phyloP scores from a whole-genome alignment of 2,329 filamentous ascomycete species.

The Thyridium curvatum region DNA sequence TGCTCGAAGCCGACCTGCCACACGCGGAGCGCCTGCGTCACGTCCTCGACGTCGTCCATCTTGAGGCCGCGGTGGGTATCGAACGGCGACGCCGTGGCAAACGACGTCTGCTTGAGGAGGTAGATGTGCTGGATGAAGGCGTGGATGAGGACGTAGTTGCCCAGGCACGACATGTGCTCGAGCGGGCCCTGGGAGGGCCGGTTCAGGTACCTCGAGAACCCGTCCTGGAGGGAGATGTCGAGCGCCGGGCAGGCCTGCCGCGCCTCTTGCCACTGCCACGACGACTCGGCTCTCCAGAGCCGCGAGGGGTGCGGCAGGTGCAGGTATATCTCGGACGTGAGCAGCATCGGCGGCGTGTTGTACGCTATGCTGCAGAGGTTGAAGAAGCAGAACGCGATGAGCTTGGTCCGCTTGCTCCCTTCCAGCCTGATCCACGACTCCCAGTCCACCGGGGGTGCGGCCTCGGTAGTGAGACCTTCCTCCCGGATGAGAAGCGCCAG shows the following conservation, averaged over 20 bases:
- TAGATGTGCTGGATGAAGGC: conserved; percentile 68
- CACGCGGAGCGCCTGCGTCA: conserved; percentile 46
- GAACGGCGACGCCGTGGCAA: conserved; percentile 41
- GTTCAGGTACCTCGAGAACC: conserved; percentile 48
- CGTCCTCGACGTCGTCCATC: conserved; percentile 49
- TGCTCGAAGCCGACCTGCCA: conserved; percentile 56
- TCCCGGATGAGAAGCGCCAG: conserved; percentile 53
- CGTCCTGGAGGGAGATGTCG: conserved; percentile 50
- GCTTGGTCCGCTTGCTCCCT: conserved; percentile 50
- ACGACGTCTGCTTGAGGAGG: conserved; percentile 57
- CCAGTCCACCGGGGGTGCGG: conserved; percentile 46
- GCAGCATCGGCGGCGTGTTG: conserved; percentile 49
- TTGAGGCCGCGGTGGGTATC: conserved; percentile 44
- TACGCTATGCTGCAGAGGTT: conserved; percentile 58
- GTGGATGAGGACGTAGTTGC: conserved; percentile 67
- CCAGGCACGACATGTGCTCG: conserved; percentile 50
- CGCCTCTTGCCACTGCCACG: conserved; percentile 55
- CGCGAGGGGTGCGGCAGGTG: conserved; percentile 47
- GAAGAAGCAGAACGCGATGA: conserved; percentile 56
- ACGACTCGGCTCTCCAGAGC: conserved; percentile 50
- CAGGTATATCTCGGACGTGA: conserved; percentile 54
- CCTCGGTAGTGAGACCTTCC: conserved; percentile 45
- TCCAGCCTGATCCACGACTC: conserved; percentile 55
- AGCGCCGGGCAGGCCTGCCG: conserved; percentile 39
- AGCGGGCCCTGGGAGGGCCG: conserved; percentile 42